A percentile compares a stretch with the other conserved stretches of the same genome.
phyloP scores from a whole-genome alignment of 1,139 yeast genomes.

The Schizosaccharomyces versatilis region DNA sequence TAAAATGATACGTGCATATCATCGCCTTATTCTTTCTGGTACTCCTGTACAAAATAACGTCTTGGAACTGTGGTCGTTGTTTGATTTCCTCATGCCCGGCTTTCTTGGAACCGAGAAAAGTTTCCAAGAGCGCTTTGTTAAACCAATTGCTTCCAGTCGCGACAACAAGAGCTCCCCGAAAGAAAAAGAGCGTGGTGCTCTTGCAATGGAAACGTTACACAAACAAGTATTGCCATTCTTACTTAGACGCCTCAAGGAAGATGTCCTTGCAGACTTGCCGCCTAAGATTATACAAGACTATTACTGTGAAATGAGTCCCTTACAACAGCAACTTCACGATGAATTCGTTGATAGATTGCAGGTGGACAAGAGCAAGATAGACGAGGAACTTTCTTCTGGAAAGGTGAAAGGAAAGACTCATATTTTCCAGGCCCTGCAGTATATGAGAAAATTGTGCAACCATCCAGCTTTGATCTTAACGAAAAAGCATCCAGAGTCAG shows the following conservation, averaged over 20 bases:
- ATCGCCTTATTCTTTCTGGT: constrained; percentile 76
- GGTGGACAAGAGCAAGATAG: constrained; percentile 31
- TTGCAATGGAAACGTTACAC: constrained; percentile 86
- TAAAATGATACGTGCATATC: constrained; percentile 62
- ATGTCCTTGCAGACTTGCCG: constrained; percentile 84
- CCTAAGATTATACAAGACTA: constrained; percentile 97
- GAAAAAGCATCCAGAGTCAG: constrained; percentile 63
- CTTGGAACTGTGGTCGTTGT: constrained; percentile 85
- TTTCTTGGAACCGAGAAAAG: constrained; percentile 86
- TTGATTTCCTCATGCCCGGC: constrained; percentile 97
- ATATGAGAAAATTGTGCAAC: constrained; percentile 89
- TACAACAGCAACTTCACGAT: constrained; percentile 68
- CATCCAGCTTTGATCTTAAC: constrained; percentile 88
- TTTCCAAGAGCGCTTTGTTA: constrained; percentile 86
- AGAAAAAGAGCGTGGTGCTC: constrained; percentile 92
- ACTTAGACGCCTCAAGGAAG: constrained; percentile 88
- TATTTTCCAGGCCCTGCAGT: constrained; percentile 90
- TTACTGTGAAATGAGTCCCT: constrained; percentile 80
- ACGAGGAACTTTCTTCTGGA: constrained; percentile 18
- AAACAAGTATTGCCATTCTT: constrained; percentile 91
- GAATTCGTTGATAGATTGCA: constrained; percentile 85
- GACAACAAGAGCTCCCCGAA: constrained; percentile 76
- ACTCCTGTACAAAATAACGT: constrained; percentile 97
- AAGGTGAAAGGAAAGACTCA: constrained; percentile 51
- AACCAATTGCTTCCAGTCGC: constrained; percentile 87